phyloP scores from a whole-genome alignment of 192 early-diverging fungal genomes.

The Lunasporangiospora selenospora region DNA sequence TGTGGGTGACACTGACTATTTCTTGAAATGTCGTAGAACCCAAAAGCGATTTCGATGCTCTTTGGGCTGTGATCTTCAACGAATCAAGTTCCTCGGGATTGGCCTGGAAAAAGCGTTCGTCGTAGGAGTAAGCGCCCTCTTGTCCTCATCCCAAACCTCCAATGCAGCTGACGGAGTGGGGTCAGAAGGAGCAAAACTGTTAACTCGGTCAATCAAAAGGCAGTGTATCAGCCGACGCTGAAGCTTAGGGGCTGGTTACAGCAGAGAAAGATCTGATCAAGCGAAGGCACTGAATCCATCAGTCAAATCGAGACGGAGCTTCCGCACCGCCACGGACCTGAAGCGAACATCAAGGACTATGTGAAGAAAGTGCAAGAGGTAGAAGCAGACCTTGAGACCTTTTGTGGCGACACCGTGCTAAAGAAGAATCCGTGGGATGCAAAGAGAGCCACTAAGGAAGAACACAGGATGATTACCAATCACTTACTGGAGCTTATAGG shows the following conservation, averaged over 20 bases:
- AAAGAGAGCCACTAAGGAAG: not conserved
- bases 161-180: not conserved
- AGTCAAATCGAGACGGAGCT: not conserved
- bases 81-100: conserved; percentile 10
- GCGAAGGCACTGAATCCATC: not conserved
- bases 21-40: conserved; percentile 18
- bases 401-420: conserved; percentile 4
- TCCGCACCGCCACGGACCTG: conserved; percentile 1
- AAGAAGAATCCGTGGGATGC: conserved; percentile 1
- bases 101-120: conserved; percentile 7
- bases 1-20: conserved; percentile 5
- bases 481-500: not conserved
- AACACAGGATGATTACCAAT: conserved; percentile 1
- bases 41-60: not conserved
- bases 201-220: not conserved
- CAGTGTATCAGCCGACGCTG: conserved; percentile 7
- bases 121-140: conserved; percentile 2
- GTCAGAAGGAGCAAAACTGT: not conserved
- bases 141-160: not conserved
- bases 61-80: conserved; percentile 2
- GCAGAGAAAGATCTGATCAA: not conserved
- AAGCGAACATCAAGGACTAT: not conserved
- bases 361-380: not conserved
- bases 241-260: conserved; percentile 5
- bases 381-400: not conserved